Percentiles rank a stretch among this genome's conserved stretches.
Evolutionary conservation across 1,284 basidiomycete genomes (phyloP).

Genomic region (Bjerkandera adusta): DNA sequence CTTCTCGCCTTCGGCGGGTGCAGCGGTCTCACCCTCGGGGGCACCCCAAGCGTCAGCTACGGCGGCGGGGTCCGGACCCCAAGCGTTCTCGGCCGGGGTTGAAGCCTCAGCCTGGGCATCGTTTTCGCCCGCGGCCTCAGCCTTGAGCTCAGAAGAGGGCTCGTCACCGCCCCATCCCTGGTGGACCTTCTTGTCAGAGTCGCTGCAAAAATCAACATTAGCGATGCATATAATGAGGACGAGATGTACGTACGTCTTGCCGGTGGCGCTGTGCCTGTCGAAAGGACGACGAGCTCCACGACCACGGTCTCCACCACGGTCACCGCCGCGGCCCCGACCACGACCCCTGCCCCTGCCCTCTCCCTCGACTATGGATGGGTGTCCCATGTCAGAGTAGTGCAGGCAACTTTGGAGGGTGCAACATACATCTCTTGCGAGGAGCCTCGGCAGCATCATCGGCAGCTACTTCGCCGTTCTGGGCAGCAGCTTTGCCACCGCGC

Average conservation of each 20-base stretch:
- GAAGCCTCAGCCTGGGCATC: constrained; percentile 38
- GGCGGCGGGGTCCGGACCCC: constrained; percentile 20
- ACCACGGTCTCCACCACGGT: constrained; percentile 38
- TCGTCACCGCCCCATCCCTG: constrained; percentile 93
- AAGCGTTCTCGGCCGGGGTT: constrained; percentile 33
- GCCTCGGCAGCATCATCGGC: constrained; percentile 43
- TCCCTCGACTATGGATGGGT: constrained; percentile 43
- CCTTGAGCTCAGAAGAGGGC: constrained; percentile 72
- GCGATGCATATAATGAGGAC: neutral
- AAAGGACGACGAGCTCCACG: constrained; percentile 63
- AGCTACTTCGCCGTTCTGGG: constrained; percentile 33
- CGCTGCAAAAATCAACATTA: constrained; percentile 41
- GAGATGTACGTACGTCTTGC: constrained; percentile 58
- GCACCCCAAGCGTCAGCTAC: constrained; percentile 38
- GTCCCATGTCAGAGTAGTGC: constrained; percentile 7
- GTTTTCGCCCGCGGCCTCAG: constrained; percentile 55
- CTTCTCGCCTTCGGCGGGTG: constrained; percentile 35
- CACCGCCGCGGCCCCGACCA: constrained; percentile 42
- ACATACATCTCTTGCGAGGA: constrained; percentile 55
- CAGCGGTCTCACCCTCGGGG: constrained; percentile 31
- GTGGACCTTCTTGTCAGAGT: constrained; percentile 90
- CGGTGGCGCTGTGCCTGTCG: constrained; percentile 83
- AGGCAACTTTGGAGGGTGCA: constrained; percentile 15
- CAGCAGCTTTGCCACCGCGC: constrained; percentile 53
- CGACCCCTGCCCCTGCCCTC: constrained; percentile 47